A percentile compares a stretch with the other conserved stretches of the same genome.
phyloP scores from a whole-genome alignment of 1,284 basidiomycete genomes.

The Pholiota adiposa region DNA sequence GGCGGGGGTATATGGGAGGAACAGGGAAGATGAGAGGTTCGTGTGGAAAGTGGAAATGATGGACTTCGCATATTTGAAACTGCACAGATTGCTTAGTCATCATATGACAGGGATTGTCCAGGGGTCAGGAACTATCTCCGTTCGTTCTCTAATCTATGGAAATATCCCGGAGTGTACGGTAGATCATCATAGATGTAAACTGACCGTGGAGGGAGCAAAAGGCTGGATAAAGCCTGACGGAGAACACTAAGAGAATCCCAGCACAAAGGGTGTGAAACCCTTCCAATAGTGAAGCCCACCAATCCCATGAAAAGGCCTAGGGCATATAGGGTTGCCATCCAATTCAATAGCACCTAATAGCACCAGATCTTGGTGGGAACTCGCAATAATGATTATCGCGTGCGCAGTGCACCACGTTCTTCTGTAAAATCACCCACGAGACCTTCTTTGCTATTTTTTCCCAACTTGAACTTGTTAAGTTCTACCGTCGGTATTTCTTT shows the following conservation, averaged over 20 bases:
- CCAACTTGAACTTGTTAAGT: background rate
- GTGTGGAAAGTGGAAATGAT: conserved; percentile 13
- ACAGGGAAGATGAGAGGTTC: background rate
- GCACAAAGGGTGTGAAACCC: conserved; percentile 19
- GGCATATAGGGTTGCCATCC: conserved; percentile 10
- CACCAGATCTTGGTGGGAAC: background rate
- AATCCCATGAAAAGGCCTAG: conserved; percentile 10
- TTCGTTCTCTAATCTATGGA: background rate
- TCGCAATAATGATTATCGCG: background rate
- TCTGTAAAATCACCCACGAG: background rate
- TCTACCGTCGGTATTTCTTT: background rate
- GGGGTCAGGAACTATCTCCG: conserved; percentile 21
- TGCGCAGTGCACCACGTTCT: background rate
- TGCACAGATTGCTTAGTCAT: conserved; percentile 20
- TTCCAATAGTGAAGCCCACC: background rate
- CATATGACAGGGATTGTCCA: background rate
- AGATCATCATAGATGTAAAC: no score
- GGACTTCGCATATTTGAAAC: conserved; percentile 23
- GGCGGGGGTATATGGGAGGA: conserved; percentile 7
- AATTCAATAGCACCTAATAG: background rate
- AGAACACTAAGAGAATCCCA: background rate
- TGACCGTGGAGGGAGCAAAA: background rate
- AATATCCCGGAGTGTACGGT: conserved; percentile 1
- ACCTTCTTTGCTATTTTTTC: background rate
- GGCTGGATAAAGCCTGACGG: background rate